Base-by-base conservation (phyloP, 768 basidiomycete genomes). In the Lactarius tabidus region DNA sequence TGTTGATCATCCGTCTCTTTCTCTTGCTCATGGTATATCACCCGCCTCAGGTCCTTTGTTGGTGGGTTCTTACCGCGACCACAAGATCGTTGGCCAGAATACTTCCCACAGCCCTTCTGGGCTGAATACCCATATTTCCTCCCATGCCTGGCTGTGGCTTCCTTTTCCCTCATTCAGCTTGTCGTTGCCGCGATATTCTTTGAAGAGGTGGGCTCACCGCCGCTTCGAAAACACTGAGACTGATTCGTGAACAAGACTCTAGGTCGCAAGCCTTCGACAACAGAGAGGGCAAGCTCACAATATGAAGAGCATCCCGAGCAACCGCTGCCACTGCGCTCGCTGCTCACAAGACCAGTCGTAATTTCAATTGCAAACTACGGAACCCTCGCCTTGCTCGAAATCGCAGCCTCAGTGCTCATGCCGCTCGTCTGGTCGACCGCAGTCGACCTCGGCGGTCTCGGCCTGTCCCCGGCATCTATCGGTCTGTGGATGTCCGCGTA, bases 91-190 rank as follows among this genome's bases (percentile, higher is more conserved):
- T 69, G 70, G 56, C 67, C 67, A 12, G 8, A 31, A 3, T 23
- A 62, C 36, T 72, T 72, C 56, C 57, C 62, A 20, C 39, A 54
- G 23, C 26, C 33, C 10, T 72, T 72, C 57, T 72, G 71, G 72
- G 54, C 60, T 7, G 43, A 67, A 28, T 67, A 69, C 52, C 72
- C 71, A 2, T 72, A 72, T 57, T 71, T 71, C 54, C 66, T 72
- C 29, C 71, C 71, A n/a, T 72, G 71, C 45, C 41, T 48, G 2
- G 43, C 48, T 5, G 45, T 45, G 0, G 63, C 59, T 6, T 58
- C 36, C 17, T 29, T 58, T 29, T 26, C 29, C 36, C 29, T 58
- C 57, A 29, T 43, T 23, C 10, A 9, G 17, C 7, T 58, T 28
- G 12, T 9, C 28, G 8, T 41, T 4, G 35, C 23, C 6, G 36